Evolutionary conservation across 169 alveolate genomes (phyloP).

Genomic region (Plasmodium blacklocki): DNA sequence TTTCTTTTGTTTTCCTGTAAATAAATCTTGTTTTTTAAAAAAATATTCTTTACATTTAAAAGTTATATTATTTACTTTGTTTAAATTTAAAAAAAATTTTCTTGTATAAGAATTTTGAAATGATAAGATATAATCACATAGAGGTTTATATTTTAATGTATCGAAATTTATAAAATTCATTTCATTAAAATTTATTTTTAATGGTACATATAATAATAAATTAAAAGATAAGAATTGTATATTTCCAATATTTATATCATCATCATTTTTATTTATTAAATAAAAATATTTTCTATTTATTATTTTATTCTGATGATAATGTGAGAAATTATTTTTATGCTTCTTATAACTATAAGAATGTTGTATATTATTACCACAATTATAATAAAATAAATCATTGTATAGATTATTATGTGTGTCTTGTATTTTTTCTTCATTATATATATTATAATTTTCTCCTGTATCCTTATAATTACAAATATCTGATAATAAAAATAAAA

Average conservation of each 20-base stretch:
- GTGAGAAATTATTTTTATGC: no score
- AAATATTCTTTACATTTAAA: slow-evolving; percentile 13
- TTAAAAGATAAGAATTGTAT: slow-evolving; percentile 25
- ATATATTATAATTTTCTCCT: no score
- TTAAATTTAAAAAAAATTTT: slow-evolving; percentile 6
- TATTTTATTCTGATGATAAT: not conserved
- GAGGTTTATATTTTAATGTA: slow-evolving; percentile 8
- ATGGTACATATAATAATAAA: slow-evolving; percentile 12
- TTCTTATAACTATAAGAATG: not conserved
- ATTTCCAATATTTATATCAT: slow-evolving; percentile 18
- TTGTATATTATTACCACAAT: not conserved
- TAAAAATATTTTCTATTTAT: slow-evolving; percentile 11
- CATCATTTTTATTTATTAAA: slow-evolving; percentile 9
- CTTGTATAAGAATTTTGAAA: slow-evolving; percentile 32
- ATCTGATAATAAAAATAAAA: slow-evolving; percentile 24
- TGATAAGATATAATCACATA: slow-evolving; percentile 23
- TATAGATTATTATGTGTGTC: not conserved
- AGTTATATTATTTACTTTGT: slow-evolving; percentile 27
- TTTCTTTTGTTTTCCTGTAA: not conserved
- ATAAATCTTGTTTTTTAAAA: not conserved
- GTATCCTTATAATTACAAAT: not conserved
- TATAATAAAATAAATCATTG: not conserved
- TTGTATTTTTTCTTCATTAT: no score
- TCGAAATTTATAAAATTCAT: slow-evolving; percentile 15
- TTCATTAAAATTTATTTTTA: slow-evolving; percentile 46